phyloP scores from a whole-genome alignment of 345 rosid genomes.

The Pistacia integerrima region DNA sequence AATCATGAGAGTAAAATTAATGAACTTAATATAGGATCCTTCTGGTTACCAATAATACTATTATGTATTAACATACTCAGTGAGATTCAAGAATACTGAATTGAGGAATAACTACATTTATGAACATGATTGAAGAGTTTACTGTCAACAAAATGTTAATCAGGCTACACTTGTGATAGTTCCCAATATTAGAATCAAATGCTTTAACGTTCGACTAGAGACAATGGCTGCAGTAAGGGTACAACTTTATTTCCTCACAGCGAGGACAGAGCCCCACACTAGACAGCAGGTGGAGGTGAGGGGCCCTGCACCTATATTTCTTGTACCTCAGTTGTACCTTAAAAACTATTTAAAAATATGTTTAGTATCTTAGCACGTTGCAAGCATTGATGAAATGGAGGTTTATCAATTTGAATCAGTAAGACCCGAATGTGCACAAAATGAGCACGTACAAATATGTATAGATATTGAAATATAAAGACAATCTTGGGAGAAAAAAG shows the following conservation, averaged over 20 bases:
- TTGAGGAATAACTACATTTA: neutral
- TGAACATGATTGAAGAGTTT: neutral
- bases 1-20: slow-evolving; percentile 11
- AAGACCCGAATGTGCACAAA: neutral
- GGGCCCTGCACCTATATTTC: neutral
- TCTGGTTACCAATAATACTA: slow-evolving; percentile 5
- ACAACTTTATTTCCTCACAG: no score
- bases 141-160: neutral
- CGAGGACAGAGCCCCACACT: neutral
- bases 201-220: neutral
- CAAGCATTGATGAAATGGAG: neutral
- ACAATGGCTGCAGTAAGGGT: no score
- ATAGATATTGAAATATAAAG: neutral
- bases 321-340: neutral
- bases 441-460: neutral
- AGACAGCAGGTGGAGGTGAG: neutral
- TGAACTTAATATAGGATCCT: neutral
- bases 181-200: neutral
- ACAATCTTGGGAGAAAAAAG: neutral
- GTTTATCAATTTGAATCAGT: neutral
- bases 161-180: neutral
- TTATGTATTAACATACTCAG: neutral
- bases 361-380: slow-evolving; percentile 1
- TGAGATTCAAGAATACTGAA: slow-evolving; percentile 3
- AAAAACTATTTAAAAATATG: neutral